These are phyloP conservation scores for Stagonosporopsis tanaceti DNA, from an alignment of 2,329 filamentous ascomycete species.

Conservation along the genomic window DNA sequence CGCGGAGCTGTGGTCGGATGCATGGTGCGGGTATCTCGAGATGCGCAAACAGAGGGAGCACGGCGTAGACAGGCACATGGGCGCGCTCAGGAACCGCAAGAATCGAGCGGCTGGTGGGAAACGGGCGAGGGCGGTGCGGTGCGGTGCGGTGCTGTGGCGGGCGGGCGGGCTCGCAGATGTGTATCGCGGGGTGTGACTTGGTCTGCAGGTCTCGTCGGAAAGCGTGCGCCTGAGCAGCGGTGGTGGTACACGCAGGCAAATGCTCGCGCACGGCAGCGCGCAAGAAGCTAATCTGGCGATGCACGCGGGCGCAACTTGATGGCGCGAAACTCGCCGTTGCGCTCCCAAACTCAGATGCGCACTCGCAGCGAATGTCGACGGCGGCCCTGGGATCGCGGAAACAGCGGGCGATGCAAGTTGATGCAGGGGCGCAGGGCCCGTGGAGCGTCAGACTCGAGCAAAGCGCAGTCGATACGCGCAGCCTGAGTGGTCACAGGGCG, in stretches of 20 bases:
- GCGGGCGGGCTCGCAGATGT: background rate
- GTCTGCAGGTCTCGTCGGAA: slow-evolving; percentile 30
- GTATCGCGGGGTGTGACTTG: slow-evolving; percentile 28
- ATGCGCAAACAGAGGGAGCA: slow-evolving; percentile 47
- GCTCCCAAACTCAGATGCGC: slow-evolving; percentile 15
- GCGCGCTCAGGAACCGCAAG: slow-evolving; percentile 42
- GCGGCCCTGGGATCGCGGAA: slow-evolving; percentile 13
- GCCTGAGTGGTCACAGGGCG: slow-evolving; percentile 41
- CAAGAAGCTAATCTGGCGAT: slow-evolving; percentile 25
- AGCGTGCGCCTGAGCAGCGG: slow-evolving; percentile 18
- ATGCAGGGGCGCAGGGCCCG: slow-evolving; percentile 24
- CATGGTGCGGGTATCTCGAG: slow-evolving; percentile 46
- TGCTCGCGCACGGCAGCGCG: slow-evolving; percentile 13
- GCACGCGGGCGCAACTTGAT: slow-evolving; percentile 22
- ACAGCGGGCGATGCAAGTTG: slow-evolving; percentile 23
- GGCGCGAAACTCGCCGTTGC: slow-evolving; percentile 6
- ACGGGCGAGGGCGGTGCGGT: background rate
- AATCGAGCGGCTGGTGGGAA: slow-evolving; percentile 23
- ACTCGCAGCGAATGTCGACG: slow-evolving; percentile 4
- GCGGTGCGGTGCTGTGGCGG: slow-evolving; percentile 5
- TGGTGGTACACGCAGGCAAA: slow-evolving; percentile 29
- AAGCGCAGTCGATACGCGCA: slow-evolving; percentile 27
- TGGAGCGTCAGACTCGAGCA: slow-evolving; percentile 25
- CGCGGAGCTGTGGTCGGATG: slow-evolving; percentile 43
- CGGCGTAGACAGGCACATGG: slow-evolving; percentile 49